Base-by-base conservation (phyloP, 2,329 filamentous ascomycete species). In the Fusarium pilosicola region DNA sequence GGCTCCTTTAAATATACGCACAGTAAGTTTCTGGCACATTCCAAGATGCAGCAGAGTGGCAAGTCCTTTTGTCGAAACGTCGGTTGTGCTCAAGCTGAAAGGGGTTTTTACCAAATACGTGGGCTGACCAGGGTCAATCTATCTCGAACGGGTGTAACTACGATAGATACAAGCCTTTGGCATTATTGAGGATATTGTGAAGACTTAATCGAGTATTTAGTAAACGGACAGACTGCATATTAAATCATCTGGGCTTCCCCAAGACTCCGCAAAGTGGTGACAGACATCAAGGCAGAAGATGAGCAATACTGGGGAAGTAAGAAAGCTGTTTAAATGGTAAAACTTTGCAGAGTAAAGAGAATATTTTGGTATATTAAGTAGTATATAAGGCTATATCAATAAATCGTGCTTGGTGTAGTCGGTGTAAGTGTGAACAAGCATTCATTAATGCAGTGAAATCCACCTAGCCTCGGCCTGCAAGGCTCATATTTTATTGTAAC, bases 401-500 rank as follows among this genome's bases (percentile, higher is more conserved):
- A 28, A 55, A 28, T 28, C 30, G 22, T 22, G 24, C 17, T 14
- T n/a, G 20, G 14, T 26, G 14, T 22, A 24, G 26, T 32, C 12
- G 17, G 3, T 39, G 9, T 26, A 49, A 30, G 30, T 20, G 7
- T 18, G 13, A 26, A 49, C 8, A 20, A 66, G 57, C n/a, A 24
- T 30, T 22, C 18, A 32, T 30, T 30, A 18, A 48, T 71, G 38
- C 32, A n/a, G 45, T 36, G 17, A 14, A n/a, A n/a, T 28, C 30
- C 17, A 46, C 12, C 12, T 17, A 57, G 11, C 17, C 5, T 22
- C 46, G 14, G 13, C 54, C 15, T 12, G 30, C 12, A 9, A 32
- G 15, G 18, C 12, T 77, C 59, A 77, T 59, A 77, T 73, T 45
- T 57, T 64, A 15, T 77, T 76, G 22, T 60, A 32, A 9, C 62